Base-by-base conservation (phyloP, 257 asterid genomes). In the Scutellaria minor region DNA sequence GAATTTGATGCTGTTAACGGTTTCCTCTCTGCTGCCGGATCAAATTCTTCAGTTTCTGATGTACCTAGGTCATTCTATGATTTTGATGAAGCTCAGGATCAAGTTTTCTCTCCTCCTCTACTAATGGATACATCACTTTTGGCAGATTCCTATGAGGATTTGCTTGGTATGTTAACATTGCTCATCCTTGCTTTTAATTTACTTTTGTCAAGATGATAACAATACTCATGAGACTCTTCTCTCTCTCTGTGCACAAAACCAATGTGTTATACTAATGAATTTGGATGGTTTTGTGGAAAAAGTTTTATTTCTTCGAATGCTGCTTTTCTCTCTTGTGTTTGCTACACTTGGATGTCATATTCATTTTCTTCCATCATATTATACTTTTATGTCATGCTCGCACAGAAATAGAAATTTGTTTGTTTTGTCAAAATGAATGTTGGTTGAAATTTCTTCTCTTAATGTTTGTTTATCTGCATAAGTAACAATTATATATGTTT, bases 71-170 rank as follows among this genome's bases (percentile, higher is more conserved):
- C 97, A 70, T 88, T 94, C 78, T 91, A 84, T 80, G 96, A 89
- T 75, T 41, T 78, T 78, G 96, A 84, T 78, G 98, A 89, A 68
- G 81, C 80, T 75, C 91, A 80, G 64, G 97, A 90, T 81, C 96
- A 90, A 86, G 96, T 88, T 70, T 91, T 92, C 75, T 95, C 99
- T 62, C 99, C 98, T 76, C 98, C 98, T 71, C 82, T 95, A 72
- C 81, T 95, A 41, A 92, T 88, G 92, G 98, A 92, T 75, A 62
- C 92, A 7, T 82, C 96, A 61, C 80, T 93, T 55, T 74, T 87
- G 65, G 89, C 83, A 6, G 99, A 95, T 83, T 78, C 92, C 56
- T 95, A 95, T 2, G 99, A 92, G 79, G 99, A 95, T 83, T 85
- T 95, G 82, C 98, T 95, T 68, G 99, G 99, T 95, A 85, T 37